A percentile compares a stretch with the other conserved stretches of the same genome.
Conservation (phyloP, 768 basidiomycete genomes). For the Naganishia randhawae region DNA sequence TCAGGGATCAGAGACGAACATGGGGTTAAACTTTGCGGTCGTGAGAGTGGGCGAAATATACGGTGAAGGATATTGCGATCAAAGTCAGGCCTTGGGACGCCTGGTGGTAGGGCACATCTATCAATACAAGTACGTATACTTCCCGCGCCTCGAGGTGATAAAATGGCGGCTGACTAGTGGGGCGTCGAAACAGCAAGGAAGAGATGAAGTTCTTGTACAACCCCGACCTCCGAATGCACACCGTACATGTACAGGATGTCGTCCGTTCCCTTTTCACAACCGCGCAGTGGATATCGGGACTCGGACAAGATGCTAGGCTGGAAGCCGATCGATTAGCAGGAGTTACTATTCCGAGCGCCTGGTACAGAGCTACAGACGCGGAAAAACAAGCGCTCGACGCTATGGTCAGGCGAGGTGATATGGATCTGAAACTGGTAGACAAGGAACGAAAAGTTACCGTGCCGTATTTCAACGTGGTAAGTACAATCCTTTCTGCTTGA, state of each 20-base stretch:
- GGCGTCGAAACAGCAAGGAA: conserved; percentile 35
- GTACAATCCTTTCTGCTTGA: neutral
- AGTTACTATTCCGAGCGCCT: conserved; percentile 31
- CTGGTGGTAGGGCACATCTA: conserved; percentile 45
- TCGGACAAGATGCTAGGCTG: neutral
- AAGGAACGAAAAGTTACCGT: conserved; percentile 34
- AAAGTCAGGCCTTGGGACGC: conserved; percentile 41
- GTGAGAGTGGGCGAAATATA: conserved; percentile 43
- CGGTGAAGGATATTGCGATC: conserved; percentile 39
- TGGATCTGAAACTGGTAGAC: conserved; percentile 36
- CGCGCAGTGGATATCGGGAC: conserved; percentile 21
- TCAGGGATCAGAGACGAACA: neutral
- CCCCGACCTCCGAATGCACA: conserved; percentile 46
- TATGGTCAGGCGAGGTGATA: conserved; percentile 32
- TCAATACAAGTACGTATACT: conserved; percentile 40
- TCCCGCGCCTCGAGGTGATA: neutral
- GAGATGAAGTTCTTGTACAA: conserved; percentile 50
- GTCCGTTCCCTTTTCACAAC: conserved; percentile 36
- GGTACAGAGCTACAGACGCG: conserved; percentile 23
- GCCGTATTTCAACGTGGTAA: conserved; percentile 46
- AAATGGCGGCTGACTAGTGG: neutral
- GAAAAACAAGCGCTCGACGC: conserved; percentile 30
- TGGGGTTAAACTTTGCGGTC: conserved; percentile 40
- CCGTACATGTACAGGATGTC: conserved; percentile 41
- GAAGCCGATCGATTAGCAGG: conserved; percentile 26